Evolutionary conservation across 306 rosid genomes (phyloP), one percentile per base, ranked within the genome.

Genomic region (Trifolium fragiferum): DNA sequence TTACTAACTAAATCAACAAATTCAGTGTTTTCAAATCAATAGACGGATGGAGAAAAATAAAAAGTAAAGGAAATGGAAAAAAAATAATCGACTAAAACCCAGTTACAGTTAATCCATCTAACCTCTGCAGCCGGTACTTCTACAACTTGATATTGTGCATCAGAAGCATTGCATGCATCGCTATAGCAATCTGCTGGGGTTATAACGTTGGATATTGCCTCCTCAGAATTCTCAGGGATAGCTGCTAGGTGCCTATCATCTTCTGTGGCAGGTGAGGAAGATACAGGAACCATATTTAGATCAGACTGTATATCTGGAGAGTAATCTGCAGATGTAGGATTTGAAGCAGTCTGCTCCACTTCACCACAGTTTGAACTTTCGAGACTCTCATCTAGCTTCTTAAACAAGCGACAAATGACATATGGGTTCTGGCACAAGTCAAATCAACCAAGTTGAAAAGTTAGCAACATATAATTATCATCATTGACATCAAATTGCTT

Each of bases 401-500:
- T 94, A 82, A 94, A 94, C 44, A 94, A 82, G 4, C 98, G 97
- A 60, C 96, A 90, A 23, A 94, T 78, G 64, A 94, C 97, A 76
- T 86, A 94, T 5, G 97, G 80, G 77, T 72, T 91, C 98, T 94
- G 95, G 41, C 77, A 30, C 27, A 61, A 64, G 68, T 69, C 72
- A 79, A 75, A 79, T 66, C 41, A 66, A 76, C 71, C 75, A 72
- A 68, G 51, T 10, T 43, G 67, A 74, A 73, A 66, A 35, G 49
- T 81, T 51, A 74, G 82, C 46, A 62, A 71, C 59, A 59, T 13
- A 75, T 20, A 13, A 61, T 61, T 59, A 32, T 19, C 63, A 69
- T 61, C 54, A 77, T 47, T 44, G 19, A 23, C 60, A 23, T 18
- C 76, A 8, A 27, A 62, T 38, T 64, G 7, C 50, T 27, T 7